Conservation (phyloP, 2,329 filamentous ascomycete species). For the Calonectria pseudoreteaudii region DNA sequence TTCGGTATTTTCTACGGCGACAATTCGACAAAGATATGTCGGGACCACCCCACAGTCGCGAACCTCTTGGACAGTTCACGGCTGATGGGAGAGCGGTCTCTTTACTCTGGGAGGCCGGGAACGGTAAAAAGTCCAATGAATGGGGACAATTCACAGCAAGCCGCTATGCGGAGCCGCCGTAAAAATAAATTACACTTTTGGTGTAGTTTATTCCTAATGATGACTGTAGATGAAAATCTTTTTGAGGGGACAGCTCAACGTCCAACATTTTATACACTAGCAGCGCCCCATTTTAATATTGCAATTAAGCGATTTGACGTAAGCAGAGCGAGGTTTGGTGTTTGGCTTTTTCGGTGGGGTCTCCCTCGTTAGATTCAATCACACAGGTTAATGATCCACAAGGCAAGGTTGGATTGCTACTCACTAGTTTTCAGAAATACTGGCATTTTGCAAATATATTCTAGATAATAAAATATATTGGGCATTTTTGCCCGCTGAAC, state of each 20-base stretch:
- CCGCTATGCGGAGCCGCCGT: slow-evolving; percentile 65
- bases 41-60: slow-evolving; percentile 65
- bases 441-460: background rate
- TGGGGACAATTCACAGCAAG: slow-evolving; percentile 65
- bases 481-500: background rate
- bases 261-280: background rate
- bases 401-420: no score
- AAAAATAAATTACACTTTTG: slow-evolving; percentile 62
- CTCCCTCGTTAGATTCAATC: background rate
- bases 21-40: slow-evolving; percentile 48
- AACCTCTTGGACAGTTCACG: slow-evolving; percentile 53
- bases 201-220: slow-evolving; percentile 59
- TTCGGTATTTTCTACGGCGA: background rate
- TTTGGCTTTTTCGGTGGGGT: background rate
- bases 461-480: no score
- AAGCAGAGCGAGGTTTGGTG: background rate
- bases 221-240: slow-evolving; percentile 48
- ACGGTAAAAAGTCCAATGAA: slow-evolving; percentile 66
- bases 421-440: background rate
- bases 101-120: slow-evolving; percentile 65
- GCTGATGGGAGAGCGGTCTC: slow-evolving; percentile 62
- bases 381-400: background rate
- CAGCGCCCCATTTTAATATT: background rate
- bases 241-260: background rate
- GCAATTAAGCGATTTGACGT: background rate